Conservation (phyloP, 768 basidiomycete genomes). For the Lentinula boryana region DNA sequence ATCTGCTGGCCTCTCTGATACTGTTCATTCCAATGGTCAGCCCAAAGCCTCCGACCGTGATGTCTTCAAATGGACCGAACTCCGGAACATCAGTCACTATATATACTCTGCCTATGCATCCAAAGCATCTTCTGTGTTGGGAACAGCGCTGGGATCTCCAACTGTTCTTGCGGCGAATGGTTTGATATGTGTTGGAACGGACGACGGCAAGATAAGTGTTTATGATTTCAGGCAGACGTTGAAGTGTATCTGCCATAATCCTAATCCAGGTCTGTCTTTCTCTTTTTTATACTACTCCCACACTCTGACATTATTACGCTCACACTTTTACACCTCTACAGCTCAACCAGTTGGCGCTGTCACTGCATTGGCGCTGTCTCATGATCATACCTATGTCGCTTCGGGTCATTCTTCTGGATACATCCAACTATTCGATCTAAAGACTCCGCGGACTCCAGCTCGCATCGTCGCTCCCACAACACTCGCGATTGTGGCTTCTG, state of each 20-base stretch:
- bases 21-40: slow-evolving; percentile 12
- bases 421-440: slow-evolving; percentile 81
- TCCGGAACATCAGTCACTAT: slow-evolving; percentile 53
- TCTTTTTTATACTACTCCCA: background rate
- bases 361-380: slow-evolving; percentile 85
- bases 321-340: slow-evolving; percentile 21
- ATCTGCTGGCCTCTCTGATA: slow-evolving; percentile 16
- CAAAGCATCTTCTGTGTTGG: slow-evolving; percentile 61
- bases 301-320: background rate
- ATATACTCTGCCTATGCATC: slow-evolving; percentile 46
- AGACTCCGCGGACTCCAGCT: slow-evolving; percentile 59
- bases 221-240: slow-evolving; percentile 90
- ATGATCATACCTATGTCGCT: slow-evolving; percentile 90
- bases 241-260: slow-evolving; percentile 71
- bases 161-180: slow-evolving; percentile 84
- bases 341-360: slow-evolving; percentile 65
- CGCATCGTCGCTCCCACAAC: slow-evolving; percentile 69
- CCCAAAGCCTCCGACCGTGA: slow-evolving; percentile 32
- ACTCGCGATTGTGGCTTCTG: slow-evolving; percentile 59
- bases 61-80: slow-evolving; percentile 71
- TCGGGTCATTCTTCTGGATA: slow-evolving; percentile 83
- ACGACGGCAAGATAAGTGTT: slow-evolving; percentile 69
- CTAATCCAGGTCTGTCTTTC: slow-evolving; percentile 45
- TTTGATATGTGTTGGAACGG: slow-evolving; percentile 84
- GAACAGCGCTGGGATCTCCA: slow-evolving; percentile 56